Percentiles rank a stretch among this genome's conserved stretches.
phyloP scores from a whole-genome alignment of 2,329 filamentous ascomycete species.

The Arthrobotrys iridis region DNA sequence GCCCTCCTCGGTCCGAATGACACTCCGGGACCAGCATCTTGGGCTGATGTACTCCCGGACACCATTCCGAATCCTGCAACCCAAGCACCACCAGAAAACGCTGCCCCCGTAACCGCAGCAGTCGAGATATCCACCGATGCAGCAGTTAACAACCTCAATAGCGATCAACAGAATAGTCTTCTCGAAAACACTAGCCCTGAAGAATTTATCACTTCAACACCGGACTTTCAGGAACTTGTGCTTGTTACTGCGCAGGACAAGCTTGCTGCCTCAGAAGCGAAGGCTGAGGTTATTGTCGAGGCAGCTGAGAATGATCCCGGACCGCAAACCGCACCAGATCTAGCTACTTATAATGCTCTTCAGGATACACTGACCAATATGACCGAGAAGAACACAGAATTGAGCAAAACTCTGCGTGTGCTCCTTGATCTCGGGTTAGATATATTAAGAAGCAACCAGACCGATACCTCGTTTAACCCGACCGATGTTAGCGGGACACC shows the following conservation, averaged over 20 bases:
- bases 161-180: neutral
- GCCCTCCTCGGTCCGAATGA: neutral
- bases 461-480: neutral
- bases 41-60: neutral
- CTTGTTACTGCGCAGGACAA: constrained; percentile 22
- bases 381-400: neutral
- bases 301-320: neutral
- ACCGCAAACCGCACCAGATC: neutral
- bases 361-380: constrained; percentile 12
- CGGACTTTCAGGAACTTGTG: constrained; percentile 10
- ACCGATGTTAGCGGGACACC: neutral
- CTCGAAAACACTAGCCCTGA: neutral
- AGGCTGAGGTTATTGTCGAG: neutral
- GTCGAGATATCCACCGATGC: neutral
- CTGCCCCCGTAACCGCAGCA: neutral
- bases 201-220: neutral
- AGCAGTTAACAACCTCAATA: constrained; percentile 4
- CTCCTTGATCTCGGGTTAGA: constrained; percentile 24
- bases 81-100: neutral
- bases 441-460: constrained; percentile 9
- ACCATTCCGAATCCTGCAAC: neutral
- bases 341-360: constrained; percentile 1
- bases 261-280: neutral
- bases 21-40: neutral
- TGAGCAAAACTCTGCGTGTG: neutral